These are phyloP conservation scores for Trichoderma orchidacearum DNA, from an alignment of 495 filamentous ascomycete species.

Conservation along the genomic window DNA sequence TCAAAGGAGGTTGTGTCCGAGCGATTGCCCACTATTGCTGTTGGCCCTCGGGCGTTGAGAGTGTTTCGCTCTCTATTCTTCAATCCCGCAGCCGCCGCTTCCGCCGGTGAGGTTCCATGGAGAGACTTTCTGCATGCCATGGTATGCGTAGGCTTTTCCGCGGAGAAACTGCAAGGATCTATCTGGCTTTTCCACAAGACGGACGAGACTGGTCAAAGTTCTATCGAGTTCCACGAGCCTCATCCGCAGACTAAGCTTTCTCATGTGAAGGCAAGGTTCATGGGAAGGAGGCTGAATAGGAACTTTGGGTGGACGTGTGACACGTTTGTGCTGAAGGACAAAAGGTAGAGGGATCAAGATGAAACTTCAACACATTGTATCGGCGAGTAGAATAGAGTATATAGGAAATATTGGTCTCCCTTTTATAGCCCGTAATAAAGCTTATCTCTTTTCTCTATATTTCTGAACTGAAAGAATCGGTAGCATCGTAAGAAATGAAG, in stretches of 20 bases:
- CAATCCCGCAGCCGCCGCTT: not conserved
- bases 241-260: not conserved
- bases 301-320: not conserved
- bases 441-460: too few species aligned
- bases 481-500: too few species aligned
- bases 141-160: slow-evolving; percentile 27
- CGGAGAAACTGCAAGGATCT: slow-evolving; percentile 37
- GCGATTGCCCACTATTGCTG: not conserved
- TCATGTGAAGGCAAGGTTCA: not conserved
- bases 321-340: not conserved
- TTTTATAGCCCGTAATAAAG: too few species aligned
- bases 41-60: not conserved
- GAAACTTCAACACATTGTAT: too few species aligned
- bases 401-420: too few species aligned
- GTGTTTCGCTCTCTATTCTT: not conserved
- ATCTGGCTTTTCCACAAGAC: slow-evolving; percentile 32
- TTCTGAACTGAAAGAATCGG: too few species aligned
- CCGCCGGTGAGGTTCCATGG: slow-evolving; percentile 34
- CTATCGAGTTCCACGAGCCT: not conserved
- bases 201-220: not conserved
- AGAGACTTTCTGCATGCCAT: slow-evolving; percentile 39
- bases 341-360: too few species aligned
- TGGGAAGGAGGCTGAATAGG: not conserved
- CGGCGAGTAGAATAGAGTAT: too few species aligned
- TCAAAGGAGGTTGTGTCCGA: too few species aligned